Percentiles rank a stretch among this genome's conserved stretches.
phyloP scores from a whole-genome alignment of 306 rosid species.

The Castanea sativa region DNA sequence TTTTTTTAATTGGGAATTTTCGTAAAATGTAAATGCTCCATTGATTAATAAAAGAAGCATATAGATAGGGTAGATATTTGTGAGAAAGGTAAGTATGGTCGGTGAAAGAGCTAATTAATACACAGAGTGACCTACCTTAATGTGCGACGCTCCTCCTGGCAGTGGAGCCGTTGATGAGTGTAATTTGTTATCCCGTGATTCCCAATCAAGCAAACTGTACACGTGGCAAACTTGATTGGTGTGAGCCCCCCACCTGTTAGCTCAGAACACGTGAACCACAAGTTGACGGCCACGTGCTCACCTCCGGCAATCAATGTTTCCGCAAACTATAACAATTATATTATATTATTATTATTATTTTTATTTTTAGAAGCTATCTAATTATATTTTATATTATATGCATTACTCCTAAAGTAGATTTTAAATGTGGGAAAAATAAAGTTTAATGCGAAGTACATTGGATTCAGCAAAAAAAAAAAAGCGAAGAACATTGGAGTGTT shows the following conservation, averaged over 20 bases:
- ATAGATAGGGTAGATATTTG: no score
- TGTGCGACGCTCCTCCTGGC: neutral
- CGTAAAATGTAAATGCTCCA: no score
- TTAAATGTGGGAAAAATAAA: no score
- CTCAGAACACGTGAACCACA: conserved; percentile 11
- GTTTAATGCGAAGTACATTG: no score
- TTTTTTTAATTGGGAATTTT: no score
- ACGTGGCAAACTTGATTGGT: neutral
- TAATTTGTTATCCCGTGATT: neutral
- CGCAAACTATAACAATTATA: no score
- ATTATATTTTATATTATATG: no score
- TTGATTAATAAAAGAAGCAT: no score
- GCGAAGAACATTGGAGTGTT: neutral
- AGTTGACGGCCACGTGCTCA: conserved; percentile 6
- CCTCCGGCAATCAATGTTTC: neutral
- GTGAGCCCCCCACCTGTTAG: neutral
- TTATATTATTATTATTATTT: no score
- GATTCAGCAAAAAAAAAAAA: no score
- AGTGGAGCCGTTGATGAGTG: neutral
- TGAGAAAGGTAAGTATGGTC: neutral
- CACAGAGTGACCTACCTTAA: neutral
- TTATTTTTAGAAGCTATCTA: no score
- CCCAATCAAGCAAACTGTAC: neutral
- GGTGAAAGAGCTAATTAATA: neutral
- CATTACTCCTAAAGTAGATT: no score